Evolutionary conservation across 2,329 filamentous ascomycete species (phyloP).

Genomic region (Arthrobotrys sphaeroides): DNA sequence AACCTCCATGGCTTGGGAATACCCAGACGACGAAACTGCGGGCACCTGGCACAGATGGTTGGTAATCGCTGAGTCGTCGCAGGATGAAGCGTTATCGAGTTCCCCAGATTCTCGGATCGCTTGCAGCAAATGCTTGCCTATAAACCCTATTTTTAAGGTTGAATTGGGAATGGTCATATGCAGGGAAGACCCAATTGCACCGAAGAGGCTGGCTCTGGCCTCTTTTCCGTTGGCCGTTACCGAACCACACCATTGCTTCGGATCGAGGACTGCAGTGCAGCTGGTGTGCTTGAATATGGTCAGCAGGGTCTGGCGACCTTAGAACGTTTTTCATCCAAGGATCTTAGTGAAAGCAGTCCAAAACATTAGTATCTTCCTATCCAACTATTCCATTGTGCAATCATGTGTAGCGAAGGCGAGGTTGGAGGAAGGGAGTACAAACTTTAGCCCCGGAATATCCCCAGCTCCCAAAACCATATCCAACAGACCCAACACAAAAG

Average conservation of each 20-base stretch:
- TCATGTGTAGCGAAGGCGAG: background rate
- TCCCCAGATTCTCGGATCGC: conserved; percentile 50
- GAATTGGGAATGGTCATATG: conserved; percentile 12
- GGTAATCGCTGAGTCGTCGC: conserved; percentile 40
- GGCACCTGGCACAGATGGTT: conserved; percentile 24
- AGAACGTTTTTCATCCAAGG: background rate
- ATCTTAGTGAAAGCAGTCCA: background rate
- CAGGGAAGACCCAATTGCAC: conserved; percentile 14
- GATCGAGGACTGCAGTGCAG: conserved; percentile 35
- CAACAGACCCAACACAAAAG: conserved; percentile 10
- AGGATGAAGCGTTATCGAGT: conserved; percentile 6
- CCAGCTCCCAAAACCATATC: conserved; percentile 11
- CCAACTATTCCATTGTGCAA: background rate
- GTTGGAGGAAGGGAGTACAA: background rate
- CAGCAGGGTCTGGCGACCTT: conserved; percentile 16
- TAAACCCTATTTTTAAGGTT: conserved; percentile 31
- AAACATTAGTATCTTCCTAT: background rate
- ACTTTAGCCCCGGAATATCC: conserved; percentile 37
- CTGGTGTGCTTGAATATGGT: background rate
- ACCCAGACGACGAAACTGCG: background rate
- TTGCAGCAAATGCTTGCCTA: background rate
- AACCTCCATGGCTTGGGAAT: background rate
- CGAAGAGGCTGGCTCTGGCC: conserved; percentile 4
- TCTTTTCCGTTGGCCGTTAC: conserved; percentile 22
- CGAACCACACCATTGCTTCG: conserved; percentile 20